Base-by-base conservation (phyloP, 148 eudicot species). In the Pouteria glomerata region DNA sequence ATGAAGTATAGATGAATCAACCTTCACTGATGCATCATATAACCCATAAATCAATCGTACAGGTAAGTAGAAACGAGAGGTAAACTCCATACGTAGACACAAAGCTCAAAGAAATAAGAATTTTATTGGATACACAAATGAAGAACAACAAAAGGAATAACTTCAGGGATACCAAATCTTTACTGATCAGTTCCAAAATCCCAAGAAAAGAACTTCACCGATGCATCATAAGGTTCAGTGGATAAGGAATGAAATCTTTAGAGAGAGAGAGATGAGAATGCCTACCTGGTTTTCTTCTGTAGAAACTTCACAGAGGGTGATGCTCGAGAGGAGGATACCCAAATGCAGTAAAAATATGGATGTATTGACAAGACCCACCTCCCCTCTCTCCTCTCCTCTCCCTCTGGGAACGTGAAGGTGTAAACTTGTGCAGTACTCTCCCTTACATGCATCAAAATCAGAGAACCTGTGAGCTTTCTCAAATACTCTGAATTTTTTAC, bases 381-480 rank as follows among this genome's bases (percentile, higher is more conserved):
- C 37, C 72, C 7, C 58, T 45, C 74, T 23, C 55, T 21, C 47
- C 29, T 34, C 59, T 42, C 23, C 63, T 37, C 69, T 68, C 73
- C 42, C 63, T 11, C 33, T 57, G 57, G 42, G 33, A 27, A 50
- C 71, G 78, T 63, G 75, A 57, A 73, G 71, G n/a, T n/a, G n/a
- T n/a, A n/a, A 77, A 79, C 78, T 86, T 86, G 84, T 65, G 68
- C 53, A 61, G 81, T 77, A 82, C 88, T 70, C 66, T 66, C 76
- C 65, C 67, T 73, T 42, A 57, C 68, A 24, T 79, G 88, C 92
- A 86, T 88, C 89, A 86, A 86, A 88, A 88, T 85, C 88, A 86
- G 90, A 78, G 80, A 73, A 79, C 73, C 71, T 80, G 74, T 74
- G 83, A 83, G 86, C 95, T 87, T n/a, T 89, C 86, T 84, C 78